Conservation (phyloP, 805 yeast species). For the Hagleromyces aurorensis region DNA sequence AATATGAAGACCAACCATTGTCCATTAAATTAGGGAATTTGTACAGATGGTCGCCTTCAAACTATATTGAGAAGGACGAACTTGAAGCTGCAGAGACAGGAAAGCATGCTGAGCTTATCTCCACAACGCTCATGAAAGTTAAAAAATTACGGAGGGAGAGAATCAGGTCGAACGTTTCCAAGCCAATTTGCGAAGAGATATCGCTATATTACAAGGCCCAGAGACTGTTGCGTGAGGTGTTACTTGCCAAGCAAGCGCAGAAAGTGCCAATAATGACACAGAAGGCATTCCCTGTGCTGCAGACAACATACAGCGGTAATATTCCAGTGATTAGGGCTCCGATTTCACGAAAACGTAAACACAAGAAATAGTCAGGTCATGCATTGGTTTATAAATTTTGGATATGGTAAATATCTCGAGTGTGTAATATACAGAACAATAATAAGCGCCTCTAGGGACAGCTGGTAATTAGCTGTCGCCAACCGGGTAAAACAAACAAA, state of each 20-base stretch:
- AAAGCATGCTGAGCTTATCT: conserved; percentile 36
- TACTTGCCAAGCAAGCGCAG: conserved; percentile 31
- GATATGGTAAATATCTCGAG: too few species aligned
- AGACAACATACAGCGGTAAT: conserved; percentile 67
- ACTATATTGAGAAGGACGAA: conserved; percentile 44
- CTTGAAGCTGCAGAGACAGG: conserved; percentile 39
- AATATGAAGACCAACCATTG: conserved; percentile 1
- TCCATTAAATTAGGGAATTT: conserved; percentile 35
- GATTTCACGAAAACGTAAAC: conserved; percentile 25
- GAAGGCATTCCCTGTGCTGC: conserved; percentile 55
- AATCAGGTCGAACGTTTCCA: conserved; percentile 23
- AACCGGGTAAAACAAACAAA: background rate
- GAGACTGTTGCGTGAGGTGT: conserved; percentile 40
- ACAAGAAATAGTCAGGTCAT: conserved; percentile 19
- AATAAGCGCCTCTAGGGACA: too few species aligned
- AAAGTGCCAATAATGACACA: conserved; percentile 26
- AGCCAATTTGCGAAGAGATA: conserved; percentile 39
- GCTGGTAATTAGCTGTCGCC: background rate
- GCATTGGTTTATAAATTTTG: too few species aligned
- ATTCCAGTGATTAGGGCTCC: conserved; percentile 51
- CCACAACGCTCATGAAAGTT: conserved; percentile 40
- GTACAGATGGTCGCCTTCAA: conserved; percentile 43
- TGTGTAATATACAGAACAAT: too few species aligned
- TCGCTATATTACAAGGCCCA: conserved; percentile 36
- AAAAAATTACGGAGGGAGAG: conserved; percentile 45